Evolutionary conservation across 2,329 filamentous ascomycete species (phyloP).

Genomic region (Didymella pomorum): DNA sequence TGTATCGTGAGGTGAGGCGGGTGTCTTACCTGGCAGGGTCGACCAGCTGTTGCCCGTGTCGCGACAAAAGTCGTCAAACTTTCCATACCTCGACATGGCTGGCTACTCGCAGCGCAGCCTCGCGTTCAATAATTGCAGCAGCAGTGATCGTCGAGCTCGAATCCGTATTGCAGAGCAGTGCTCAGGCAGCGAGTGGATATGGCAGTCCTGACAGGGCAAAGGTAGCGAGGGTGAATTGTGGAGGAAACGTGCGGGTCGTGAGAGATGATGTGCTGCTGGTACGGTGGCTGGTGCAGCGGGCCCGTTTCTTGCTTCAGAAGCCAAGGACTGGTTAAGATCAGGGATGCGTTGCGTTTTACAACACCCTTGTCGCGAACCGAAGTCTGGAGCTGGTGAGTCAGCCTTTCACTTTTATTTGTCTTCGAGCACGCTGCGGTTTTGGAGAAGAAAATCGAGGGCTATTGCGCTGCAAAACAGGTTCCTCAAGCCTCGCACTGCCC

Average conservation of each 20-base stretch:
- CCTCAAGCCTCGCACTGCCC: neutral
- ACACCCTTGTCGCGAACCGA: constrained; percentile 30
- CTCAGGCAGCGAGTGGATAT: constrained; percentile 25
- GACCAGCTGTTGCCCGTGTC: constrained; percentile 55
- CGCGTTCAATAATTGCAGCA: neutral
- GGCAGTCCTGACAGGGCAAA: constrained; percentile 23
- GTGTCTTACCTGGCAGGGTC: constrained; percentile 51
- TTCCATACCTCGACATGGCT: constrained; percentile 49
- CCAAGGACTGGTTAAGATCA: constrained; percentile 25
- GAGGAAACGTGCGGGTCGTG: constrained; percentile 27
- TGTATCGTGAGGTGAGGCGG: constrained; percentile 21
- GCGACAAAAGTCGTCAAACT: constrained; percentile 58
- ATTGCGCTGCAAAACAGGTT: constrained; percentile 1
- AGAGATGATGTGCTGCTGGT: constrained; percentile 31
- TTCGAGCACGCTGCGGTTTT: neutral
- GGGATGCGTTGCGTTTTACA: constrained; percentile 28
- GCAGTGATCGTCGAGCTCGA: constrained; percentile 6
- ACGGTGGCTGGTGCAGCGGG: constrained; percentile 19
- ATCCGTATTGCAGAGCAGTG: constrained; percentile 12
- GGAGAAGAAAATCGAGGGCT: neutral
- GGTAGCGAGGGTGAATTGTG: constrained; percentile 25
- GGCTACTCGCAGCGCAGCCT: constrained; percentile 37
- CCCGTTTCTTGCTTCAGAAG: constrained; percentile 20
- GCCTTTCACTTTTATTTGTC: neutral
- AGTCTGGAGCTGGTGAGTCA: neutral